Evolutionary conservation across 73 alveolate species (phyloP).

Genomic region (Paramecium caudatum): DNA sequence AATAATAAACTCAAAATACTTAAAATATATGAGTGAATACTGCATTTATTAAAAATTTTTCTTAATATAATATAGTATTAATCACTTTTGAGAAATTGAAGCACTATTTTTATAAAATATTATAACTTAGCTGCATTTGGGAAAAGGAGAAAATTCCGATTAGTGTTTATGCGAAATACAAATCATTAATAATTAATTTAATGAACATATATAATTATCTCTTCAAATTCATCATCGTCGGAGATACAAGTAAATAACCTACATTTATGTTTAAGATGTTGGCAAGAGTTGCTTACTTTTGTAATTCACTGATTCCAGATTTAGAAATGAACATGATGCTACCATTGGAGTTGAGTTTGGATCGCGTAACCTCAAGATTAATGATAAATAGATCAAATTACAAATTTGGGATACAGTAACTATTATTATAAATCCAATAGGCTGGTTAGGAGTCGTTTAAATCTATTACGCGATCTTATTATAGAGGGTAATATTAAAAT

Average conservation of each 20-base stretch:
- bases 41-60: no score
- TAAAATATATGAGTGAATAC: no score
- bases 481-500: conserved; percentile 72
- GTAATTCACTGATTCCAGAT: conserved; percentile 82
- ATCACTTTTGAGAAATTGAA: no score
- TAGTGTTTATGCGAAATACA: no score
- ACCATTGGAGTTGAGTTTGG: conserved; percentile 88
- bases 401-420: conserved; percentile 88
- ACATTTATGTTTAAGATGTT: conserved; percentile 54
- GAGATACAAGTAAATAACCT: conserved; percentile 70
- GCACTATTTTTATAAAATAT: no score
- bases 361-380: conserved; percentile 76
- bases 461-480: conserved; percentile 79
- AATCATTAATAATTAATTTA: neutral
- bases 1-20: no score
- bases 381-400: conserved; percentile 79
- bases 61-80: no score
- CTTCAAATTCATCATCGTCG: conserved; percentile 74
- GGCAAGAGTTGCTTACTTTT: conserved; percentile 83
- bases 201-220: conserved; percentile 74
- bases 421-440: conserved; percentile 7
- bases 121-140: no score
- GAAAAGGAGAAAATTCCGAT: no score
- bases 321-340: conserved; percentile 80
- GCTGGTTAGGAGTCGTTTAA: conserved; percentile 79